Conservation (phyloP, 129 eudicot genomes). For the Artemisia argyi region DNA sequence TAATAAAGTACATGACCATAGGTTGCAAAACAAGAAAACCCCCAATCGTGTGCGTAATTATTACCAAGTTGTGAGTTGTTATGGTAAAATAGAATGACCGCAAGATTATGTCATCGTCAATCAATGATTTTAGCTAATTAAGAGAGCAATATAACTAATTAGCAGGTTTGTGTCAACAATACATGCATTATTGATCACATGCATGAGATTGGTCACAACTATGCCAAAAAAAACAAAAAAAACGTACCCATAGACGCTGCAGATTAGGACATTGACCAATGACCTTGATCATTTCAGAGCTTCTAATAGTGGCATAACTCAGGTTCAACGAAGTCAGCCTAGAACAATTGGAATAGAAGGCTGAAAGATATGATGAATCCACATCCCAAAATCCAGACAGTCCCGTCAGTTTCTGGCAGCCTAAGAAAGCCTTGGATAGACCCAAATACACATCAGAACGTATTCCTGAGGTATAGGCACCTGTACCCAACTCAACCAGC, state of each 20-base stretch:
- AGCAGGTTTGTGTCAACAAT: background rate
- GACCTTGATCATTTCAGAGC: slow-evolving; percentile 61
- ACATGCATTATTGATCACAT: background rate
- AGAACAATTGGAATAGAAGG: slow-evolving; percentile 61
- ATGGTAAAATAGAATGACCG: background rate
- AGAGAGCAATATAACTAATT: background rate
- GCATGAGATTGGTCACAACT: background rate
- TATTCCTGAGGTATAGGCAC: slow-evolving; percentile 54
- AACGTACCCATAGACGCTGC: slow-evolving; percentile 71
- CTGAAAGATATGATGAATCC: slow-evolving; percentile 63
- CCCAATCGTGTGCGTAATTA: background rate
- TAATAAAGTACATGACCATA: too few relatives aligned
- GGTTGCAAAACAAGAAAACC: background rate
- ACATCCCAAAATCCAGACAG: slow-evolving; percentile 86
- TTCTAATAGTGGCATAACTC: slow-evolving; percentile 60
- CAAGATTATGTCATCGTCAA: background rate
- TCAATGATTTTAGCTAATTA: background rate
- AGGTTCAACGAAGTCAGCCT: slow-evolving; percentile 67
- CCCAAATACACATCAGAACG: slow-evolving; percentile 47
- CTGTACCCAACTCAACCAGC: slow-evolving; percentile 70
- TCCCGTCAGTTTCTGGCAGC: slow-evolving; percentile 58
- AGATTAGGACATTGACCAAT: slow-evolving; percentile 56
- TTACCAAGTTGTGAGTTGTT: background rate
- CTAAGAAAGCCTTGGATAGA: slow-evolving; percentile 50
- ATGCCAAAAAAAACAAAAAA: background rate